Base-by-base conservation (phyloP, 306 rosid species). In the Carpinus fangiana region DNA sequence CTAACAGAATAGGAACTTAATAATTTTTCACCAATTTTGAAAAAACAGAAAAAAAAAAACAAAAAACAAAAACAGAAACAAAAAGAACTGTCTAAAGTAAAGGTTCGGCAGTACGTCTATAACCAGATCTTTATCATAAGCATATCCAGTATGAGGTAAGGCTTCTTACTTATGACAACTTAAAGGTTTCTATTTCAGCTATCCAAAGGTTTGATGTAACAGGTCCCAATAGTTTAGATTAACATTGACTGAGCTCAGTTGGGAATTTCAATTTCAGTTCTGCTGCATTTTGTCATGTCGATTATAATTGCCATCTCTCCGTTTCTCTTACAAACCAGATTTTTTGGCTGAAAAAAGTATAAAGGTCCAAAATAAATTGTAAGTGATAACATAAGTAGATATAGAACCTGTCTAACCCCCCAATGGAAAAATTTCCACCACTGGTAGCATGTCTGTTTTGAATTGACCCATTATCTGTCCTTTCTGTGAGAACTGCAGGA, bases 331-430 rank as follows among this genome's bases (percentile, higher is more conserved):
- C 12, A 55, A 55, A n/a, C 8, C 9, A 18, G 28, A 55, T 55
- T 55, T 55, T 1, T 55, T 23, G 65, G 65, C 36, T 3, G 13
- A 11, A 59, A 59, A 10, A 57, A 8, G 0, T 21, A 12, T 60
- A 60, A 61, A 12, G 47, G 53, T 53, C 47, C 66, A 73, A 31
- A 47, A 70, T 23, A 41, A 75, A 34, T 56, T 14, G 12, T 21
- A 45, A 7, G 11, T 57, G 70, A 75, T 28, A 52, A 12, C 17
- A 36, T 66, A 38, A 38, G 41, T 76, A 81, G 61, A 76, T 48
- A 69, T 18, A 67, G 81, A 76, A 69, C 73, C 55, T 31, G 48
- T 60, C 88, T 84, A 90, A 95, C 98, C 93, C 80, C 83, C 82
- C 90, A 81, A 43, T 62, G 26, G 88, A 55, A 66, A 75, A 83